Base-by-base conservation (phyloP, 805 yeast genomes). In the Teunomyces cretensis region DNA sequence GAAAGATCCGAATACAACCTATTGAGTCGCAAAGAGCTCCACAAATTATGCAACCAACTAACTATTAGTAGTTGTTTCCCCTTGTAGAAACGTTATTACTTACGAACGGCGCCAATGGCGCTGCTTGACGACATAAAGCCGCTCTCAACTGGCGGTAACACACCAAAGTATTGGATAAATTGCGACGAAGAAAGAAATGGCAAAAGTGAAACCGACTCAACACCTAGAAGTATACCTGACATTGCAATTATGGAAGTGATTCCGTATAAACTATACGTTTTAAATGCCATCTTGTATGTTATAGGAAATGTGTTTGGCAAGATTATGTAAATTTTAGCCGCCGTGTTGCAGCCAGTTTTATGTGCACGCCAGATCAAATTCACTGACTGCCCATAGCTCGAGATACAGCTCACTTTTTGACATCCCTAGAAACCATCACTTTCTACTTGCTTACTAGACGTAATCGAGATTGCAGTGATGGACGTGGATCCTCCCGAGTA, bases 81-180 rank as follows among this genome's bases (percentile, higher is more conserved):
- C 15, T 14, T 16, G 16, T 16, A 31, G 9, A 6, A 4, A 2
- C n/a, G 26, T 32, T 39, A 14, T 38, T 49, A 64, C 52, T 26
- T 56, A 61, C 66, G 51, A 7, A 65, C 61, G n/a, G 72, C 71
- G 2, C 74, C 74, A n/a, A 67, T 52, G 3, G 65, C 52, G 41
- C 54, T 59, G 33, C 64, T 56, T 7, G 66, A 55, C 28, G 53
- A 54, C 8, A 67, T 43, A 42, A 67, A 39, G 26, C 57, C 55
- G 8, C 53, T 54, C 42, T 65, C 69, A 45, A 61, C 43, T 6
- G 44, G 47, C 1, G 58, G 36, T 3, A 55, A 44, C 6, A 36
- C 39, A 9, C 61, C 64, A 44, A 54, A 66, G 33, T 51, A 56
- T 1, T 42, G 48, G 12, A 42, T 43, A 31, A 64, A 60, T 16